A percentile compares a stretch with the other conserved stretches of the same genome.
Conservation (phyloP, 192 early-diverging fungal species). For the Linnemannia schmuckeri region DNA sequence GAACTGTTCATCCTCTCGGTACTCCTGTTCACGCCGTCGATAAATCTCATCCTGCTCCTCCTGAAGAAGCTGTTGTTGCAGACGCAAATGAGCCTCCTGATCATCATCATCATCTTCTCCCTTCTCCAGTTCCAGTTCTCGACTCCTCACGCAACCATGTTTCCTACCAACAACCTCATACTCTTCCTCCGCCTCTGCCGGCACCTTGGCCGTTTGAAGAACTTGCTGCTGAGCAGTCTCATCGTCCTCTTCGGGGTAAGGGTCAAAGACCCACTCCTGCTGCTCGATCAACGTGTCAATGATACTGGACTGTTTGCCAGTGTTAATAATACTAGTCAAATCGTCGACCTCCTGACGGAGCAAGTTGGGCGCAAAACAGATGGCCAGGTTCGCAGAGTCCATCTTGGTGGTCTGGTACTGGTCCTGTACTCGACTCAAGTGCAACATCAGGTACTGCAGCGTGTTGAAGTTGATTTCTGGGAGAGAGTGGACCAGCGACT, state of each 20-base stretch:
- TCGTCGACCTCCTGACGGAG: constrained; percentile 68
- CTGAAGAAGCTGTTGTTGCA: neutral
- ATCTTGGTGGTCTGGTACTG: constrained; percentile 87
- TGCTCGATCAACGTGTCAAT: constrained; percentile 80
- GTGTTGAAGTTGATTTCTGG: constrained; percentile 71
- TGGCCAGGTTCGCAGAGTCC: constrained; percentile 89
- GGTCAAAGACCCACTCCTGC: constrained; percentile 72
- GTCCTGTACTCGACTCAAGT: constrained; percentile 73
- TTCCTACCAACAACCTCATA: neutral
- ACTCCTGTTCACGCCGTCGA: neutral
- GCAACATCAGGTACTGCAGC: constrained; percentile 73
- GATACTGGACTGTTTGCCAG: constrained; percentile 76
- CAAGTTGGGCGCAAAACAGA: constrained; percentile 90
- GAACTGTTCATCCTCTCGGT: neutral
- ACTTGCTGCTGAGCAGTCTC: constrained; percentile 21
- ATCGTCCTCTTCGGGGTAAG: constrained; percentile 57
- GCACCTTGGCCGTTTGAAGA: neutral
- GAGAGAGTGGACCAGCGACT: constrained; percentile 75
- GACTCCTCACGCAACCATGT: neutral
- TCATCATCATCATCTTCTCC: neutral
- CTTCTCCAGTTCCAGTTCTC: neutral
- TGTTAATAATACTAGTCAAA: constrained; percentile 74
- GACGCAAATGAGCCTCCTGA: neutral
- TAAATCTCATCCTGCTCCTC: neutral
- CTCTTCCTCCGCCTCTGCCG: neutral